A percentile compares a stretch with the other conserved stretches of the same genome.
Evolutionary conservation across 306 rosid species (phyloP).

Genomic region (Gillenia trifoliata): DNA sequence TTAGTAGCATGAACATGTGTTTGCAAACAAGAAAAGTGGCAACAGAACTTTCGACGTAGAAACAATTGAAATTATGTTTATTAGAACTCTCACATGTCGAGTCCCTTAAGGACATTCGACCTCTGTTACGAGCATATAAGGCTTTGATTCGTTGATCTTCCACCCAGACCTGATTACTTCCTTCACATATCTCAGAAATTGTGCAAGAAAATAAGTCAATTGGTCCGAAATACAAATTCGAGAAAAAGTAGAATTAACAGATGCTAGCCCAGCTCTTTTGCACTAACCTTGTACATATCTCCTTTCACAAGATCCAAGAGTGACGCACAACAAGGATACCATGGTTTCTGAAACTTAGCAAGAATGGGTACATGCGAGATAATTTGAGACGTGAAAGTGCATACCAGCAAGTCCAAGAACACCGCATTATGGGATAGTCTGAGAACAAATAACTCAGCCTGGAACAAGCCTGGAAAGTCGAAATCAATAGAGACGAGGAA

Average conservation of each 20-base stretch:
- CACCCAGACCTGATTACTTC: constrained; percentile 65
- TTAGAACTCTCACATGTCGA: constrained; percentile 60
- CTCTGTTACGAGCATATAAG: constrained; percentile 80
- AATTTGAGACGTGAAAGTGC: constrained; percentile 78
- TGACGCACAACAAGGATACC: constrained; percentile 76
- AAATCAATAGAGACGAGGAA: constrained; percentile 23
- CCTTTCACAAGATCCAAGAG: constrained; percentile 75
- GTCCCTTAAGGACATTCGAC: constrained; percentile 52
- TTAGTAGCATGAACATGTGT: constrained; percentile 7
- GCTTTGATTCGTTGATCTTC: constrained; percentile 89
- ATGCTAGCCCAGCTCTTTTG: not conserved
- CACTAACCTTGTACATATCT: constrained; percentile 72
- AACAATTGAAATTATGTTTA: not conserved
- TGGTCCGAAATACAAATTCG: not conserved
- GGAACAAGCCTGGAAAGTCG: constrained; percentile 36
- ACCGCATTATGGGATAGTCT: constrained; percentile 88
- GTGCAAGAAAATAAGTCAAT: constrained; percentile 1
- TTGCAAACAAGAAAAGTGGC: constrained; percentile 11
- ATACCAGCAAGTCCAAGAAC: constrained; percentile 98
- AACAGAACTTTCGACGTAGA: not conserved
- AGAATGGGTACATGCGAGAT: constrained; percentile 45
- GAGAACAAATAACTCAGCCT: constrained; percentile 92
- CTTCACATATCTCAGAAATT: constrained; percentile 64
- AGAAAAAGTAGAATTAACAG: constrained; percentile 1
- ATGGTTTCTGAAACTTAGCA: constrained; percentile 28